Conservation (phyloP, 2,329 filamentous ascomycete genomes). For the Pyrenophora graminea region DNA sequence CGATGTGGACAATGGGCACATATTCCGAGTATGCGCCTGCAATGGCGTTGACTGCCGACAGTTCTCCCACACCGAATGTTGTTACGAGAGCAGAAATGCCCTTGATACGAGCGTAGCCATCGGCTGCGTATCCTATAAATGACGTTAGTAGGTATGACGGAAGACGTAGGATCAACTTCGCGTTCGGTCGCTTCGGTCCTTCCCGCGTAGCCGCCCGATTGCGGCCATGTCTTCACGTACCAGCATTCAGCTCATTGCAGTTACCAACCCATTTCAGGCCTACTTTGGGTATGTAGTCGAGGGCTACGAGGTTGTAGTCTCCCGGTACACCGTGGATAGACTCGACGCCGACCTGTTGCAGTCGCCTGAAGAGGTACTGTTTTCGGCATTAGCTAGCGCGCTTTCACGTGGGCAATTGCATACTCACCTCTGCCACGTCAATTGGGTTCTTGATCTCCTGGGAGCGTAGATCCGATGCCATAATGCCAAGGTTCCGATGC, state of each 20-base stretch:
- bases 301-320: constrained; percentile 53
- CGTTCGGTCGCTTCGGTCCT: neutral
- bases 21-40: constrained; percentile 55
- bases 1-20: constrained; percentile 54
- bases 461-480: constrained; percentile 49
- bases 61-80: constrained; percentile 55
- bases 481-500: constrained; percentile 19
- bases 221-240: constrained; percentile 32
- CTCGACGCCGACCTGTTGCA: constrained; percentile 50
- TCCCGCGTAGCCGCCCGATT: neutral
- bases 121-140: constrained; percentile 51
- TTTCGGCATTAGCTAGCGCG: constrained; percentile 10
- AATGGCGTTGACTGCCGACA: constrained; percentile 53
- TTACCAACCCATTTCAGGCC: constrained; percentile 65
- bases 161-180: neutral
- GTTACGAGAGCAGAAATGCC: constrained; percentile 53
- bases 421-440: constrained; percentile 61
- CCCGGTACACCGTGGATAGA: constrained; percentile 54
- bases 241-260: constrained; percentile 64
- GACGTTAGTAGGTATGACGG: constrained; percentile 1
- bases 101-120: constrained; percentile 54
- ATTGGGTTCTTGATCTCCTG: constrained; percentile 51
- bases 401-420: neutral
- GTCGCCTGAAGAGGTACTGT: constrained; percentile 47
- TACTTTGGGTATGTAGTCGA: constrained; percentile 61